Conservation (phyloP, 441 rosid genomes). For the Erodium moschatum region DNA sequence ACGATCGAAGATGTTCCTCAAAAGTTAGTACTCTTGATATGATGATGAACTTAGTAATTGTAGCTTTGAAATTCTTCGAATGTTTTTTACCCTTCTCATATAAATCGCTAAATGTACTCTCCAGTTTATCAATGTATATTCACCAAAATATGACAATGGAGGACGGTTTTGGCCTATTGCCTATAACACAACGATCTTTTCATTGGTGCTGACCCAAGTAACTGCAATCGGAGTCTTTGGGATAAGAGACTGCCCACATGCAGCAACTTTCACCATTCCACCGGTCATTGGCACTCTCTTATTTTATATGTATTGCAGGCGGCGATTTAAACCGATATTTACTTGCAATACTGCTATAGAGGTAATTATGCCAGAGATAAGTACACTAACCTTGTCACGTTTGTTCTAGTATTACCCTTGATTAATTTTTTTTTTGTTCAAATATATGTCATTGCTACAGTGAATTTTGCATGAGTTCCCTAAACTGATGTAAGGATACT, state of each 20-base stretch:
- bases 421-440: too few species aligned
- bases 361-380: conserved; percentile 28
- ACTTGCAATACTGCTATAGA: conserved; percentile 45
- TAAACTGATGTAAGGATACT: too few species aligned
- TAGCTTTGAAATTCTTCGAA: background rate
- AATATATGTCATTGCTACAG: too few species aligned
- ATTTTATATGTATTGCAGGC: conserved; percentile 71
- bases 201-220: conserved; percentile 70
- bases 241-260: conserved; percentile 56
- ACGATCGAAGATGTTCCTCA: background rate
- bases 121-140: conserved; percentile 80
- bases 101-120: conserved; percentile 11
- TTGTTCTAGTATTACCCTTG: too few species aligned
- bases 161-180: conserved; percentile 84
- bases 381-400: too few species aligned
- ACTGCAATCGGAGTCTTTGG: conserved; percentile 86
- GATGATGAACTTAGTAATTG: background rate
- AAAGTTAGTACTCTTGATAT: background rate
- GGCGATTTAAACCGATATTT: conserved; percentile 62
- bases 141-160: conserved; percentile 60
- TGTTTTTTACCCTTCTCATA: background rate
- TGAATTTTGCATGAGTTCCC: too few species aligned
- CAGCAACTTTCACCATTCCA: conserved; percentile 73
- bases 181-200: conserved; percentile 75
- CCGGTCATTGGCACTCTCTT: conserved; percentile 58